Conservation (phyloP, 805 yeast genomes). For the Candida sphagnicola region DNA sequence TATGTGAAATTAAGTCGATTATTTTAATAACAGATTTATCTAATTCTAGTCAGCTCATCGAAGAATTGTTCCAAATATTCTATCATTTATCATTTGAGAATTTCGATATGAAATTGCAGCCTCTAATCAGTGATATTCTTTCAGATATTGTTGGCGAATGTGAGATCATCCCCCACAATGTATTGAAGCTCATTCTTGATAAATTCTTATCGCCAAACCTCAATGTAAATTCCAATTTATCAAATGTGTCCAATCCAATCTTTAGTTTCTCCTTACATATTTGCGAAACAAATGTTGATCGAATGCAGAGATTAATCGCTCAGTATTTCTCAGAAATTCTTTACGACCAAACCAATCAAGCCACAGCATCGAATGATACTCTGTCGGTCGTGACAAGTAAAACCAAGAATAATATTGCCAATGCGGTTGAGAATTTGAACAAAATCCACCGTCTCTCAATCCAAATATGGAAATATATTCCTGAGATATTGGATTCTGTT, state of each 20-base stretch:
- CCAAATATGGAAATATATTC: constrained; percentile 73
- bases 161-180: constrained; percentile 56
- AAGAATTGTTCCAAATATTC: constrained; percentile 54
- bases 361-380: constrained; percentile 15
- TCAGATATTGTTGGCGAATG: constrained; percentile 72
- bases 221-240: constrained; percentile 5
- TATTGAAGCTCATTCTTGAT: constrained; percentile 61
- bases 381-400: constrained; percentile 4
- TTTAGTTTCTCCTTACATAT: constrained; percentile 62
- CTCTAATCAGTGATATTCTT: constrained; percentile 64
- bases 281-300: constrained; percentile 66
- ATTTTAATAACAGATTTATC: constrained; percentile 74
- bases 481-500: constrained; percentile 68
- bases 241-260: constrained; percentile 48
- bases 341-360: constrained; percentile 42
- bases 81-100: constrained; percentile 45
- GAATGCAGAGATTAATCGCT: constrained; percentile 71
- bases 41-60: constrained; percentile 51
- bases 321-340: constrained; percentile 76
- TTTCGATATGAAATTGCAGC: constrained; percentile 53
- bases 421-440: constrained; percentile 40
- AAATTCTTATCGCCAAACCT: constrained; percentile 44
- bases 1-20: constrained; percentile 73
- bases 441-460: constrained; percentile 61
- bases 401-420: constrained; percentile 13